These are phyloP conservation scores for Lepidium didymum DNA, from an alignment of 345 rosid genomes.

Conservation along the genomic window DNA sequence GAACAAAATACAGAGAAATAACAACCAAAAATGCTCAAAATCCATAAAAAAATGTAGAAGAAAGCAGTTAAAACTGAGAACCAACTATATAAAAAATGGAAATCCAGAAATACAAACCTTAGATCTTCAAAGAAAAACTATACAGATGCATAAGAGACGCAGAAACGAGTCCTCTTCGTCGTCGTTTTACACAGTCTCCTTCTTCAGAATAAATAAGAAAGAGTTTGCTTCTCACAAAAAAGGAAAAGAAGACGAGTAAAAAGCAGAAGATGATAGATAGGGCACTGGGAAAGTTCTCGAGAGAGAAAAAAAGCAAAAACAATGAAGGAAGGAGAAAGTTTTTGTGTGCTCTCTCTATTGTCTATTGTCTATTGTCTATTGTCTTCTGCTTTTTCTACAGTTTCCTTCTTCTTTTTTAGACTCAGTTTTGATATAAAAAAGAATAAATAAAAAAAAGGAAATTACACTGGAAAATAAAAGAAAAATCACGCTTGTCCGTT, in stretches of 20 bases:
- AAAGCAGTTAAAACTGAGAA: neutral
- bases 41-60: neutral
- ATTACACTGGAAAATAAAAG: too few relatives aligned
- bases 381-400: constrained; percentile 14
- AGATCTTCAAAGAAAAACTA: neutral
- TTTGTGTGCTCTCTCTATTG: neutral
- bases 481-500: too few relatives aligned
- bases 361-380: neutral
- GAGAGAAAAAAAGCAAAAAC: neutral
- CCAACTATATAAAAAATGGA: neutral
- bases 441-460: too few relatives aligned
- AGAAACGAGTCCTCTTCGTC: neutral
- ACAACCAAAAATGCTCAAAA: neutral
- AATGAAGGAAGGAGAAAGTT: neutral
- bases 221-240: neutral
- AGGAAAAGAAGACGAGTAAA: neutral
- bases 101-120: constrained; percentile 3
- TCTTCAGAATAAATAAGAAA: too few relatives aligned
- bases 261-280: constrained; percentile 12
- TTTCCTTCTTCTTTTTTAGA: constrained; percentile 8
- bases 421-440: too few relatives aligned
- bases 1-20: neutral
- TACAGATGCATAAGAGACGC: neutral
- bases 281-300: constrained; percentile 13
- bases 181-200: neutral